Evolutionary conservation across 805 yeast genomes (phyloP).

Genomic region (Starmera amethionina): DNA sequence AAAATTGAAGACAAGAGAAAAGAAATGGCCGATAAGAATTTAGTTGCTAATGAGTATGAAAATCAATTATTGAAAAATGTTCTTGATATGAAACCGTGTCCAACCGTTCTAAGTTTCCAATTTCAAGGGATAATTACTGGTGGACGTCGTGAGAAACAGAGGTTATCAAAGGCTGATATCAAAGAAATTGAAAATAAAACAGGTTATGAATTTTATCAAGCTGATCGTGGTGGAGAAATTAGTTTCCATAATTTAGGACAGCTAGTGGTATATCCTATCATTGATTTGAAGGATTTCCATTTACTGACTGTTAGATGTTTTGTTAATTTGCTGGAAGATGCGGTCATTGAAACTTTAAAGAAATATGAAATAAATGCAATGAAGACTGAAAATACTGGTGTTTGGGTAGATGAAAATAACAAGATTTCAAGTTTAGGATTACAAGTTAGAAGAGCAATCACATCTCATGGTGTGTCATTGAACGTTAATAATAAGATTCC

Average conservation of each 20-base stretch:
- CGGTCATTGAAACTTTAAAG: conserved; percentile 39
- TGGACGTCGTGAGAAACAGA: conserved; percentile 70
- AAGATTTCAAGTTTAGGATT: conserved; percentile 90
- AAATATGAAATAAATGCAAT: conserved; percentile 31
- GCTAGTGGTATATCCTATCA: conserved; percentile 70
- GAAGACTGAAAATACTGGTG: conserved; percentile 72
- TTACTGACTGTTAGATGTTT: conserved; percentile 53
- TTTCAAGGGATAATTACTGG: conserved; percentile 84
- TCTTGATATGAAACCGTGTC: conserved; percentile 42
- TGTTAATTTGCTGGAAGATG: conserved; percentile 51
- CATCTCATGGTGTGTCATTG: conserved; percentile 84
- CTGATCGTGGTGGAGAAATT: conserved; percentile 89
- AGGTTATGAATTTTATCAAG: conserved; percentile 61
- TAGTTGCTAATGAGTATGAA: conserved; percentile 37
- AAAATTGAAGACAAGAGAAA: conserved; percentile 33
- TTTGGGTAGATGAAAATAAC: conserved; percentile 52
- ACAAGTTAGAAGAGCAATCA: conserved; percentile 72
- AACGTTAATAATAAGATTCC: conserved; percentile 68
- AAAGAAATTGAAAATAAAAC: conserved; percentile 16
- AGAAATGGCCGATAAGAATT: conserved; percentile 29
- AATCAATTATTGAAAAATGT: conserved; percentile 33
- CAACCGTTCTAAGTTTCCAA: conserved; percentile 73
- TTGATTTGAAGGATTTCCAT: conserved; percentile 56
- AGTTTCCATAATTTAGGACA: conserved; percentile 98
- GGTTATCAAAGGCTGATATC: conserved; percentile 24